Base-by-base conservation (phyloP, 768 basidiomycete species). In the Phaeolepiota aurea region DNA sequence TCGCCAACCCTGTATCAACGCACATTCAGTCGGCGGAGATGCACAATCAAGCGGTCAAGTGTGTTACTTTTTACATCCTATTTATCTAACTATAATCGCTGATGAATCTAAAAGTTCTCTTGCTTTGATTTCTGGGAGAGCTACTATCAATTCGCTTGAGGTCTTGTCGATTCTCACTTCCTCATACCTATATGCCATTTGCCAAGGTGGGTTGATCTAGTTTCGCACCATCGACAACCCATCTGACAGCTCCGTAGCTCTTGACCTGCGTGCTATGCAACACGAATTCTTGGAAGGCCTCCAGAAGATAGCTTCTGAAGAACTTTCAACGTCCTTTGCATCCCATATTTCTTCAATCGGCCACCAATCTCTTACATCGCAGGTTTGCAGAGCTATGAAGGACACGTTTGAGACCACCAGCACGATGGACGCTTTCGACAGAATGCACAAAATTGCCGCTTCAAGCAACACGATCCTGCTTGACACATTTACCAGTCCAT, bases 1-100 rank as follows among this genome's bases (percentile, higher is more conserved):
- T 89, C 15, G 84, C 86, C 1, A 77, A 72, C 48, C 84, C 87
- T 2, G 86, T 88, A 11, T 79, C 79, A 9, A 85, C 83, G 4
- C 81, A 85, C 54, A 76, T 87, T 30, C 85, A 89, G 57, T 82
- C 80, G 2, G 86, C 87, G 3, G 87, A 89, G 60, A 83, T 87
- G 72, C 83, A 87, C 49, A 89, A 89, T 50, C 86, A 88, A 55
- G 78, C 85, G 5, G 74, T 88, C 54, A 89, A 88, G 82, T 82
- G 49, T 52, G 79, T 62, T 32, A 19, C 44, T 31, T 13, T 33
- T 38, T 36, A n/a, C n/a, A n/a, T 31, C 40, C 16, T 28, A 19
- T 20, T 22, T 4, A 14, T 21, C 13, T 11, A 18, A 9, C 22
- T 12, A 13, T 15, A 16, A 36, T 47, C 21, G 34, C 36, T 47